A percentile compares a stretch with the other conserved stretches of the same genome.
Evolutionary conservation across 805 yeast genomes (phyloP).

Genomic region (Monosporozyma servazzii): DNA sequence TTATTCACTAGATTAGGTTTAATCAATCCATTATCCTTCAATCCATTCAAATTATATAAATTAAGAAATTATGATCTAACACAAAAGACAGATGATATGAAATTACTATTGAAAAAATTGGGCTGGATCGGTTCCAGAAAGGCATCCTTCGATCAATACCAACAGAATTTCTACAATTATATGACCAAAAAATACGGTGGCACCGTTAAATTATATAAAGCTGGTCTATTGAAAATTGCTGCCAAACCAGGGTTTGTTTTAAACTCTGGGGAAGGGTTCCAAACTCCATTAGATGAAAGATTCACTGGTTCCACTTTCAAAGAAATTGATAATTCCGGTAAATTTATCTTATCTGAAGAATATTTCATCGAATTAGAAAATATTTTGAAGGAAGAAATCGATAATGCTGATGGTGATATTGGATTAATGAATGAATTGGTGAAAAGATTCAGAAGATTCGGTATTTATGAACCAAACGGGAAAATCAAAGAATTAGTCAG

Average conservation of each 20-base stretch:
- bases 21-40: constrained; percentile 62
- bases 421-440: constrained; percentile 35
- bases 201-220: constrained; percentile 62
- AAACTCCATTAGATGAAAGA: constrained; percentile 42
- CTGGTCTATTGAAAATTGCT: constrained; percentile 57
- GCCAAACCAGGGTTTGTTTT: constrained; percentile 51
- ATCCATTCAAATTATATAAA: constrained; percentile 29
- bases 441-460: constrained; percentile 58
- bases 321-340: constrained; percentile 30
- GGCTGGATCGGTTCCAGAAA: constrained; percentile 96
- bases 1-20: constrained; percentile 57
- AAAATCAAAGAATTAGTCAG: constrained; percentile 19
- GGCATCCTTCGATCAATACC: constrained; percentile 60
- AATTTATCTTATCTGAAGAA: constrained; percentile 48
- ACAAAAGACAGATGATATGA: constrained; percentile 25
- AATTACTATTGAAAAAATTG: constrained; percentile 42
- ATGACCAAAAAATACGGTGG: constrained; percentile 64
- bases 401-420: constrained; percentile 29
- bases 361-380: constrained; percentile 44
- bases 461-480: constrained; percentile 46
- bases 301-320: constrained; percentile 30
- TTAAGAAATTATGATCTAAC: constrained; percentile 26
- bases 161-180: constrained; percentile 54
- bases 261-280: constrained; percentile 77
- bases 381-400: constrained; percentile 35